Base-by-base conservation (phyloP, 768 basidiomycete genomes). In the Floccularia luteovirens region DNA sequence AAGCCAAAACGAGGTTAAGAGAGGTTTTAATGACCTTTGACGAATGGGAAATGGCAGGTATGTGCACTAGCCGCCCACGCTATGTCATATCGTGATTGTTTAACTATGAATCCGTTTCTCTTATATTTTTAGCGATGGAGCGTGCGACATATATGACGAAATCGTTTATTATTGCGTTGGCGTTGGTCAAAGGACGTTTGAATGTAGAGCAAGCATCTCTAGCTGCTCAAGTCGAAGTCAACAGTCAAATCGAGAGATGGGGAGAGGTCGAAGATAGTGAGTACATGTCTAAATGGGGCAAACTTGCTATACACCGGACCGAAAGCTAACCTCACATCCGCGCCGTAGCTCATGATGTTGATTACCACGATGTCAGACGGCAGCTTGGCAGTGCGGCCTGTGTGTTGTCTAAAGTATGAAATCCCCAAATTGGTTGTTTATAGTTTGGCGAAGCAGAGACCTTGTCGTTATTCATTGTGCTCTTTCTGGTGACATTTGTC, bases 191-290 rank as follows among this genome's bases (percentile, higher is more conserved):
- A 50, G 81, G 79, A 24, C 76, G 72, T 42, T 56, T 97, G 30
- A 77, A 77, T 3, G 88, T 79, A 1, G 89, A 99, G 51, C 68
- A 90, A 54, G 93, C 94, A 6, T 77, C 92, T 2, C 59, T 79
- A 36, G 90, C 89, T 0, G 75, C 90, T 5, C 83, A 85, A 38
- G 93, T 94, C 5, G 96, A 99, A 62, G 94, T 99, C 0, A 72
- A 81, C 46, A 93, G 90, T 57, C 94, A 98, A 64, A 97, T 97
- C 44, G 79, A 93, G 60, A 74, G 82, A 36, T 99, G 96, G 96
- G 96, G 96, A n/a, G 94, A 98, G 63, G 96, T 99, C 0, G 96
- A 98, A 67, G 96, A 98, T 58, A 90, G 94, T 98, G 53, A 70
- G 96, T 70, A 22, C 17, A 24, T 31, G 17, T 48, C 36, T 39